Conservation (phyloP, 139 green algal genomes). For the Chlamydomonas sp. region DNA sequence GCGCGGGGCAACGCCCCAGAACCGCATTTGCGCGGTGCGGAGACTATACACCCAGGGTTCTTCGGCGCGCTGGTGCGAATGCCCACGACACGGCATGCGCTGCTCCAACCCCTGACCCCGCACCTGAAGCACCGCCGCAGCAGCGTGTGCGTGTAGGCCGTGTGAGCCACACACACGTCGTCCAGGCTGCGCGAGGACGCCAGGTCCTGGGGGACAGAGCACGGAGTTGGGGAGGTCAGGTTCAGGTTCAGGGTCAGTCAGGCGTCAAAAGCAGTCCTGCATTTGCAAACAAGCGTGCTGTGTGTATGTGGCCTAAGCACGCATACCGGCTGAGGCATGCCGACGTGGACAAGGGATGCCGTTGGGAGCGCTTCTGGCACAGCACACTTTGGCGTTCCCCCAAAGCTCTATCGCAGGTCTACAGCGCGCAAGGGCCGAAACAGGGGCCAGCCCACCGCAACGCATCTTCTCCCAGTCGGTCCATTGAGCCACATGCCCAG, state of each 20-base stretch:
- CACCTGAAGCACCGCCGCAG: constrained; percentile 40
- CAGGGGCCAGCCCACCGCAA: too few relatives aligned
- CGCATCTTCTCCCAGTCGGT: neutral
- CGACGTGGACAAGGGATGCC: too few relatives aligned
- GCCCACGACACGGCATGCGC: neutral
- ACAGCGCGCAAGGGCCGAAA: too few relatives aligned
- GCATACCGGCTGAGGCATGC: too few relatives aligned
- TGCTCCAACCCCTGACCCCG: neutral
- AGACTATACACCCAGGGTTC: neutral
- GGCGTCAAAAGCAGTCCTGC: neutral
- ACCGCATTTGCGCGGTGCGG: neutral
- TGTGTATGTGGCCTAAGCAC: too few relatives aligned
- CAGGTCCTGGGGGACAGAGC: neutral
- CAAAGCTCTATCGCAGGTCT: too few relatives aligned
- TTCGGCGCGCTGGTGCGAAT: neutral
- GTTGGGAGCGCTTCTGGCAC: too few relatives aligned
- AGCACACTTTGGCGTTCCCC: too few relatives aligned
- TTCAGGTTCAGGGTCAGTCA: neutral
- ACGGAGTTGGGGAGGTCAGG: neutral
- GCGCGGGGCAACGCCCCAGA: too few relatives aligned
- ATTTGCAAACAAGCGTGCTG: too few relatives aligned
- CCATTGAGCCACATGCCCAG: neutral
- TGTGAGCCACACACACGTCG: constrained; percentile 34
- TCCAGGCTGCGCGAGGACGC: constrained; percentile 15
- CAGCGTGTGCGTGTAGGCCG: constrained; percentile 20